Conservation (phyloP, 805 yeast species). For the Lipomyces oligophaga region DNA sequence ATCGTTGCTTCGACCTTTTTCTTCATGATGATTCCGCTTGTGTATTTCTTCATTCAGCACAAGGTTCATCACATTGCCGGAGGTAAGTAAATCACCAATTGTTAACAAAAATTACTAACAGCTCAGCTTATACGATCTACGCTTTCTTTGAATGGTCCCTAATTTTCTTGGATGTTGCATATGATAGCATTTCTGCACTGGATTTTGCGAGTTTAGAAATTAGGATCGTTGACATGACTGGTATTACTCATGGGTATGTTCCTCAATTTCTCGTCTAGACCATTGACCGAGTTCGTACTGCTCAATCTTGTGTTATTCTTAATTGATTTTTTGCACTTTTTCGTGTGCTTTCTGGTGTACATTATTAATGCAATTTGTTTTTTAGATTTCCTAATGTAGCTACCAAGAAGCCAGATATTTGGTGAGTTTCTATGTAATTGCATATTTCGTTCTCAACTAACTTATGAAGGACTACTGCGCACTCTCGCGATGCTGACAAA, state of each 20-base stretch:
- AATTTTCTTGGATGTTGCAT: conserved; percentile 75
- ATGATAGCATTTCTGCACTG: conserved; percentile 71
- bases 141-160: conserved; percentile 94
- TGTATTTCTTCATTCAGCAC: conserved; percentile 88
- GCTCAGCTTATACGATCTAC: conserved; percentile 79
- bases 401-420: too few species aligned
- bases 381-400: conserved; percentile 10
- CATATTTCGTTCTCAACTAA: not conserved
- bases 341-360: not conserved
- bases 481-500: conserved; percentile 3
- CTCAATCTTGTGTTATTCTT: not conserved
- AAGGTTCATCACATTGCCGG: conserved; percentile 83
- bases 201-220: conserved; percentile 69
- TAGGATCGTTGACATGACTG: conserved; percentile 35
- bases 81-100: conserved; percentile 16
- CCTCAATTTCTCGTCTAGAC: conserved; percentile 18
- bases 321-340: not conserved
- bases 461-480: not conserved
- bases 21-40: conserved; percentile 68
- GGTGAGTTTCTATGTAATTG: too few species aligned
- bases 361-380: conserved; percentile 5
- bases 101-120: not conserved
- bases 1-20: conserved; percentile 62
- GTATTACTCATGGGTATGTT: conserved; percentile 32
- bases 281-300: not conserved